These are phyloP conservation scores for Neofusicoccum ribis DNA, from an alignment of 2,329 filamentous ascomycete genomes.

Conservation along the genomic window DNA sequence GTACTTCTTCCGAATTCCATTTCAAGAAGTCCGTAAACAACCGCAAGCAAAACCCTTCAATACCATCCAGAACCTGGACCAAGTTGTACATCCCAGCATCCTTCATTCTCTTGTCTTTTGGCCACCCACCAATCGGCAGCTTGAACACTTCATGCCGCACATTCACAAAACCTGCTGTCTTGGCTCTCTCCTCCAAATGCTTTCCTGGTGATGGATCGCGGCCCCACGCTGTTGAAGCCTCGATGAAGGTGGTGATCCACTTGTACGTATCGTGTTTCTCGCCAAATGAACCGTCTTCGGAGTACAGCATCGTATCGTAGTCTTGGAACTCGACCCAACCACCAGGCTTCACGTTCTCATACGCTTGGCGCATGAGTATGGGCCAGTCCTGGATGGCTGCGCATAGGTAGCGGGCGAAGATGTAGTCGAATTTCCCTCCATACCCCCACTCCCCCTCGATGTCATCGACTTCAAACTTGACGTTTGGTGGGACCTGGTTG, in stretches of 20 bases:
- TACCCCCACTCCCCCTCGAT: conserved; percentile 42
- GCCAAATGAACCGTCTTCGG: neutral
- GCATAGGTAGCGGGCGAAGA: conserved; percentile 34
- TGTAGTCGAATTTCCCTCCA: conserved; percentile 33
- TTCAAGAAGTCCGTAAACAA: conserved; percentile 23
- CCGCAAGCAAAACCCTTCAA: conserved; percentile 28
- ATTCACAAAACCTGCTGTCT: conserved; percentile 35
- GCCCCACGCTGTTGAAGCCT: neutral
- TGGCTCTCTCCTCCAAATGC: conserved; percentile 32
- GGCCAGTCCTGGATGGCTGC: conserved; percentile 38
- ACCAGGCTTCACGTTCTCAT: conserved; percentile 31
- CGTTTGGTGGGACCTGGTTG: conserved; percentile 36
- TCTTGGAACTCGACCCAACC: conserved; percentile 40
- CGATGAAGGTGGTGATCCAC: conserved; percentile 8
- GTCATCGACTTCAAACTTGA: conserved; percentile 45
- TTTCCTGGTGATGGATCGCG: neutral
- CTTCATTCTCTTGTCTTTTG: conserved; percentile 29
- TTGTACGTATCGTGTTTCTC: neutral
- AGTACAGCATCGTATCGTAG: neutral
- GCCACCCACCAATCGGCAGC: conserved; percentile 22
- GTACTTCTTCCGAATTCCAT: conserved; percentile 28
- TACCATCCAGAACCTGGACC: conserved; percentile 28
- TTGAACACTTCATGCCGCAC: conserved; percentile 37
- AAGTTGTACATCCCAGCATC: conserved; percentile 31
- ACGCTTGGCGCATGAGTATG: conserved; percentile 28